Evolutionary conservation across 2,329 filamentous ascomycete species (phyloP).

Genomic region (Paracamarosporium sp.): DNA sequence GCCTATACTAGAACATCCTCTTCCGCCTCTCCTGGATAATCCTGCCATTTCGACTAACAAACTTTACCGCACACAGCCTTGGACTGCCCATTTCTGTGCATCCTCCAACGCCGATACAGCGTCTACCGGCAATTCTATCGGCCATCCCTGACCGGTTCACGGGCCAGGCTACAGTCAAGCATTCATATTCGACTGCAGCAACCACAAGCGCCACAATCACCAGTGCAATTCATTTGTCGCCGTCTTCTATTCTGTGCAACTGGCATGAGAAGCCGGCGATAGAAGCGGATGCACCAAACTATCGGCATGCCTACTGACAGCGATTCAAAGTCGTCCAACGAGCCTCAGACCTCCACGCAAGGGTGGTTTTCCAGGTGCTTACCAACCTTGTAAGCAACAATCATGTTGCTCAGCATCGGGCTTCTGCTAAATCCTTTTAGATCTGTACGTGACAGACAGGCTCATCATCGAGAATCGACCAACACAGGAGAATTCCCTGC

Average conservation of each 20-base stretch:
- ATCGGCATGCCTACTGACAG: constrained; percentile 41
- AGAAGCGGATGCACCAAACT: constrained; percentile 19
- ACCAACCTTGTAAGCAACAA: constrained; percentile 34
- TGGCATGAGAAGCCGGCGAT: constrained; percentile 33
- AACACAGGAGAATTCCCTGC: constrained; percentile 33
- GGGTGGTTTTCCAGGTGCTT: constrained; percentile 38
- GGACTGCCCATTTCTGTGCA: constrained; percentile 2
- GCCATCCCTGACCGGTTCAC: constrained; percentile 14
- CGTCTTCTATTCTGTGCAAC: constrained; percentile 6
- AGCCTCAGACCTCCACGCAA: constrained; percentile 26
- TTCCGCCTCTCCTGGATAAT: constrained; percentile 26
- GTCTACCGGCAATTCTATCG: constrained; percentile 3
- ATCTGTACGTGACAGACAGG: constrained; percentile 40
- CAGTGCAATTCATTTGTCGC: constrained; percentile 7
- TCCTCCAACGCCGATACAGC: constrained; percentile 21
- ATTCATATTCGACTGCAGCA: constrained; percentile 14
- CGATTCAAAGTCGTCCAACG: constrained; percentile 33
- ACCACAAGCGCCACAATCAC: constrained; percentile 9
- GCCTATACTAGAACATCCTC: constrained; percentile 24
- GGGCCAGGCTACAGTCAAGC: constrained; percentile 18
- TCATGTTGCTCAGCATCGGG: not conserved
- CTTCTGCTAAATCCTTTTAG: constrained; percentile 16
- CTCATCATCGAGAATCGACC: constrained; percentile 28
- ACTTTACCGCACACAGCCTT: constrained; percentile 12
- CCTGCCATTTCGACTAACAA: constrained; percentile 2